Base-by-base conservation (phyloP, 106 monocot genomes). In the Posidonia australis region DNA sequence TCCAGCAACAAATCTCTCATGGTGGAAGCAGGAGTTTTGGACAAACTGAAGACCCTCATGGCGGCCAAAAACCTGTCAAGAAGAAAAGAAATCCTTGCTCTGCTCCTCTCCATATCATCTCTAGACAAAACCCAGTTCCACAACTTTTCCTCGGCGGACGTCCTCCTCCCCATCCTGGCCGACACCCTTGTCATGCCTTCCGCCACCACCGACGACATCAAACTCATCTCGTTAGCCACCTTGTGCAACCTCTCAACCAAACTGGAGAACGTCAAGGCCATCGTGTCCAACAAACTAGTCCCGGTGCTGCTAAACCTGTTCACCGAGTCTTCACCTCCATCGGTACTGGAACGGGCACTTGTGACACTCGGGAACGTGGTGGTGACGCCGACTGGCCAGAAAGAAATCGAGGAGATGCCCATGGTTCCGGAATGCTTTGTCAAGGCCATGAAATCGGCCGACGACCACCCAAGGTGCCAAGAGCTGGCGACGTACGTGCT, bases 1-100 rank as follows among this genome's bases (percentile, higher is more conserved):
- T 26, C 29, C 77, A 92, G 92, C 43, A 92, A 82, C 79, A 92
- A 82, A 65, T 70, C 64, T 16, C 67, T 82, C 0, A 87, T 87
- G 30, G 79, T 87, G 61, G 78, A 82, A 44, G 74, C 87, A 20
- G 92, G 84, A 43, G 59, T 92, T 23, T 69, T 92, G 7, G 1
- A 43, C 55, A 84, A 76, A 53, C 67, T 92, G 26, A 75, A 73
- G 29, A 54, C 63, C 18, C 62, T 87, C 13, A 60, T 62, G 27
- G 20, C 63, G 3, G 32, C 61, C 61, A 44, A 61, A 42, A 25
- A 78, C 36, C 43, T 67, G 51, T 67, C 69, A 17, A 64, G 6
- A 31, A 77, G 57, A n/a, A 58, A 55, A 22, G 60, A 76, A 9
- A 28, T 77, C 2, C 64, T 72, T 6, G 32, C 42, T n/a, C 86